Percentiles rank a stretch among this genome's conserved stretches.
Conservation (phyloP, 2,329 filamentous ascomycete species). For the Aphanoascus verrucosus region DNA sequence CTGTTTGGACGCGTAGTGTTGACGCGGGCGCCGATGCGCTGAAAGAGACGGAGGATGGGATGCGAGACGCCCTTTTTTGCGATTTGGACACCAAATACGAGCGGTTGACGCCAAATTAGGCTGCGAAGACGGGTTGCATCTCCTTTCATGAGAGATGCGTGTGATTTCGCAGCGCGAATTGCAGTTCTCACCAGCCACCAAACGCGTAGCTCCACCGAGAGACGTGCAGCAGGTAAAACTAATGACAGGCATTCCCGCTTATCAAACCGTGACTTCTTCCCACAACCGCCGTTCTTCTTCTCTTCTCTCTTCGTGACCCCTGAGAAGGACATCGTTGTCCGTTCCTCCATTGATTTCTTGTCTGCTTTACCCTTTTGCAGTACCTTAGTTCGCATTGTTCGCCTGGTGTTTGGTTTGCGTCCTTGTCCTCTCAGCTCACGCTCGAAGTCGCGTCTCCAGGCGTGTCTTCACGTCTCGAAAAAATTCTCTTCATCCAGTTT, state of each 20-base stretch:
- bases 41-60: neutral
- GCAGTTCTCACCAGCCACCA: slow-evolving; percentile 13
- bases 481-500: neutral
- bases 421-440: neutral
- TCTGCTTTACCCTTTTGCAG: neutral
- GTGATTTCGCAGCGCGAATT: slow-evolving; percentile 4
- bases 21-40: neutral
- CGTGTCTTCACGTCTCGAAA: neutral
- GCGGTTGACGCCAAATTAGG: neutral
- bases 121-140: neutral
- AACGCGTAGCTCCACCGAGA: slow-evolving; percentile 15
- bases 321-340: slow-evolving; percentile 8
- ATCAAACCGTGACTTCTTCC: slow-evolving; percentile 14
- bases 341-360: neutral
- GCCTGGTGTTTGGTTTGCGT: neutral
- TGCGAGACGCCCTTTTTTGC: too few species aligned
- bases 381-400: neutral
- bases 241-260: slow-evolving; percentile 14
- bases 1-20: slow-evolving; percentile 5
- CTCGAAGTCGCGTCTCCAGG: neutral
- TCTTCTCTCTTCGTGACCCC: slow-evolving; percentile 4
- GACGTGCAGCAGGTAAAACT: slow-evolving; percentile 6
- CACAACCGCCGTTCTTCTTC: slow-evolving; percentile 6
- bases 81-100: too few species aligned
- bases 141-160: neutral